These are phyloP conservation scores for Xanthoconium stramineum DNA, from an alignment of 768 basidiomycete genomes.

Conservation along the genomic window DNA sequence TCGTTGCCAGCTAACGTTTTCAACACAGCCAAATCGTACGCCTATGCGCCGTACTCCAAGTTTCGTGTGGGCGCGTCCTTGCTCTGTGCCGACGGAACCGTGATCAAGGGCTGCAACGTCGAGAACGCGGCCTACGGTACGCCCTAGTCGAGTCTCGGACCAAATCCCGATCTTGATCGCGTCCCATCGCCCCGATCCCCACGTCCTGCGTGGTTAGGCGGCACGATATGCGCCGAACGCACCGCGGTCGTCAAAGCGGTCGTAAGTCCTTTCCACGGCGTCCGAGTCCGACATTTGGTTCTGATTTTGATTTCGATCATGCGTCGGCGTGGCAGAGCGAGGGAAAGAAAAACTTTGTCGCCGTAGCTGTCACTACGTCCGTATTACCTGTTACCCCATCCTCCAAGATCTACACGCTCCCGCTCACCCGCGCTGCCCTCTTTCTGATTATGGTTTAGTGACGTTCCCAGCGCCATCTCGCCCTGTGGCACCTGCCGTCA, in stretches of 20 bases:
- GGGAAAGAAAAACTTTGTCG: slow-evolving; percentile 65
- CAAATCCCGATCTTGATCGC: background rate
- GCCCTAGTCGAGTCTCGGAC: background rate
- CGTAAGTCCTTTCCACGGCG: slow-evolving; percentile 42
- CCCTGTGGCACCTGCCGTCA: slow-evolving; percentile 97
- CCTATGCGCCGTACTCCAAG: slow-evolving; percentile 85
- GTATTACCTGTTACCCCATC: slow-evolving; percentile 18
- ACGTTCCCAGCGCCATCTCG: slow-evolving; percentile 63
- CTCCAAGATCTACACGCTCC: no score
- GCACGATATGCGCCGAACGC: slow-evolving; percentile 89
- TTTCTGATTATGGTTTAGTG: slow-evolving; percentile 40
- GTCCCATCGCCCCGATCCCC: background rate
- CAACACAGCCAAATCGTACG: slow-evolving; percentile 56
- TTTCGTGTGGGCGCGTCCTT: slow-evolving; percentile 93
- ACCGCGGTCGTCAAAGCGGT: slow-evolving; percentile 95
- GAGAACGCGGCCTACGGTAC: slow-evolving; percentile 95
- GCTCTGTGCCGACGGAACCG: slow-evolving; percentile 60
- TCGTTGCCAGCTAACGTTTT: no score
- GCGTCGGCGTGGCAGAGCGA: slow-evolving; percentile 57
- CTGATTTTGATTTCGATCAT: no score
- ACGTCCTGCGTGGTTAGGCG: slow-evolving; percentile 41
- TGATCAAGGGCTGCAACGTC: slow-evolving; percentile 86
- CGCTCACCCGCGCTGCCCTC: background rate
- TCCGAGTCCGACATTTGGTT: no score
- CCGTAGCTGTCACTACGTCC: slow-evolving; percentile 78